Evolutionary conservation across 257 asterid genomes (phyloP), one percentile per base, ranked within the genome.

Genomic region (Mitragyna speciosa): DNA sequence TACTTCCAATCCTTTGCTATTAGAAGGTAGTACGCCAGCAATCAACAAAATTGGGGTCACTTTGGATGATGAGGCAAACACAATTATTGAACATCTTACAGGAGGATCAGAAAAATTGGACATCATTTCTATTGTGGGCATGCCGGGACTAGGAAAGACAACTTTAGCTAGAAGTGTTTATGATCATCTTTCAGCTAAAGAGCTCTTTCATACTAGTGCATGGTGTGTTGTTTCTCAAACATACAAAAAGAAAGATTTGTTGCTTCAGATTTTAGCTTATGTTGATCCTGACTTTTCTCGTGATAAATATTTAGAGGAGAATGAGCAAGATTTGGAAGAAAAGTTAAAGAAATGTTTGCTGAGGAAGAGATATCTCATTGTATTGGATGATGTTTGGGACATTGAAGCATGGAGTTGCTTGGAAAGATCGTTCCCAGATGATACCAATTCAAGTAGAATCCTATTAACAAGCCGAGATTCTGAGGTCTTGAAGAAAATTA

Each of bases 81-180:
- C 36, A 17, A 1, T 81, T 2, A 76, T 75, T 28, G 68, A 47
- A 5, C 28, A 7, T 31, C 77, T 81, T 6, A 17, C 26, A 36
- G 26, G 73, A 26, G 71, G 41, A 61, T 17, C 49, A 47, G 12
- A 31, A 45, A 28, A 76, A 48, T 26, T 81, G 19, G 77, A 54
- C 30, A 45, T 81, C 14, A 47, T 76, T 12, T 56, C 80, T 17
- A 76, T 76, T 33, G 54, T 69, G 2, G 81, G 78, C 12, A 81
- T 81, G 84, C 77, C 81, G 33, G 78, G 81, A 43, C 67, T 68
- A 14, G 79, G 83, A 6, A 80, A 80, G 33, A 80, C 83, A 39
- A 72, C 78, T 12, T 63, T 79, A 4, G 83, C 83, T 2, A 64
- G 36, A 20, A 45, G 30, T 39, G 26, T 79, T 11, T 79, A 72